Conservation (phyloP, 2,329 filamentous ascomycete species). For the Pseudogymnoascus sp. region DNA sequence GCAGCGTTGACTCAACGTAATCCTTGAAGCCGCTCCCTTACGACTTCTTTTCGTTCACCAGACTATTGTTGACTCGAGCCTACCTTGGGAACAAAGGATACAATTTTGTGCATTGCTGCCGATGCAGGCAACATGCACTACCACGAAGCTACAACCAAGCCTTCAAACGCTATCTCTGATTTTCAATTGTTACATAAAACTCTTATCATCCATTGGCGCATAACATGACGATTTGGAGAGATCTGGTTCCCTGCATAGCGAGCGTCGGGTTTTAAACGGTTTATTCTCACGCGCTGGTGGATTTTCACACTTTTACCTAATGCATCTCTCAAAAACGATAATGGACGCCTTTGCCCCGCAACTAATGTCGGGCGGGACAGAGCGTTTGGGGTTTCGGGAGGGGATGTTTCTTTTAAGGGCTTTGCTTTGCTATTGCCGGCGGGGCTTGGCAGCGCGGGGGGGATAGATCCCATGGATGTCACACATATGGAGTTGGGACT, state of each 20-base stretch:
- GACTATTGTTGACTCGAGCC: slow-evolving; percentile 3
- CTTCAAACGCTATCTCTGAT: neutral
- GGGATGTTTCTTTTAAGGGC: neutral
- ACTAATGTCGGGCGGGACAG: slow-evolving; percentile 1
- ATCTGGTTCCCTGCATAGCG: slow-evolving; percentile 8
- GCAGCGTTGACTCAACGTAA: neutral
- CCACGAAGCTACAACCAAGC: neutral
- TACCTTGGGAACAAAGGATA: neutral
- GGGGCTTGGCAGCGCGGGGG: neutral
- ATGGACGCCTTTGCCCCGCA: slow-evolving; percentile 6
- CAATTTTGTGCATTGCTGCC: neutral
- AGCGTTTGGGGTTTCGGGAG: slow-evolving; percentile 6
- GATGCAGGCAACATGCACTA: neutral
- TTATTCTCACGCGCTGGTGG: neutral
- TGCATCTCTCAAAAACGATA: slow-evolving; percentile 5
- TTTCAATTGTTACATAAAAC: slow-evolving; percentile 9
- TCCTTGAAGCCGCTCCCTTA: neutral
- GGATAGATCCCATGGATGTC: slow-evolving; percentile 8
- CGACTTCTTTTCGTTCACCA: neutral
- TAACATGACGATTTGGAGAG: slow-evolving; percentile 6
- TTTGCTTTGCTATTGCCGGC: slow-evolving; percentile 2
- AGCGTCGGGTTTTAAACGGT: slow-evolving; percentile 5
- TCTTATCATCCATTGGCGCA: slow-evolving; percentile 2
- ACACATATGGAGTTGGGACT: slow-evolving; percentile 6
- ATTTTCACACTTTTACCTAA: neutral